These are phyloP conservation scores for Podila verticillata DNA, from an alignment of 192 early-diverging fungal species.

Conservation along the genomic window DNA sequence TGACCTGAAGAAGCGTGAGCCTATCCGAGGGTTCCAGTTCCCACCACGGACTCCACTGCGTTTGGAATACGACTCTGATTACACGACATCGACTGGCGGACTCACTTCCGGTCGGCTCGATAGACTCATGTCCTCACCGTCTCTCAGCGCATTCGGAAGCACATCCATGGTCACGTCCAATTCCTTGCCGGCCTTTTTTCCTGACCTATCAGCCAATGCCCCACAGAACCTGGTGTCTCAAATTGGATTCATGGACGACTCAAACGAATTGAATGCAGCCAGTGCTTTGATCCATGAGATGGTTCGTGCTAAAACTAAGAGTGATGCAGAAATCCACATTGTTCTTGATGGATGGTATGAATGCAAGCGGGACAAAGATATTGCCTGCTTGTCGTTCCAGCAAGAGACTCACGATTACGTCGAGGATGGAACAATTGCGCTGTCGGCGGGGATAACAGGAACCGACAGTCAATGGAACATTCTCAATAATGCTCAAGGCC, in stretches of 20 bases:
- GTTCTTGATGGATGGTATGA: slow-evolving; percentile 49
- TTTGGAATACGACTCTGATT: slow-evolving; percentile 44
- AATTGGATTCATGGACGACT: slow-evolving; percentile 50
- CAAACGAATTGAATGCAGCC: slow-evolving; percentile 43
- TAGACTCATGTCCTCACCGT: slow-evolving; percentile 32
- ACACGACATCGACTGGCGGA: slow-evolving; percentile 26
- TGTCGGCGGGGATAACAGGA: not conserved
- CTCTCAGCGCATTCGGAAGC: slow-evolving; percentile 30
- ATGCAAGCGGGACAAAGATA: slow-evolving; percentile 40
- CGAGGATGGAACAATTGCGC: not conserved
- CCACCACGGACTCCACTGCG: slow-evolving; percentile 25
- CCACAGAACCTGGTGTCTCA: slow-evolving; percentile 50
- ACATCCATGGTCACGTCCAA: slow-evolving; percentile 20
- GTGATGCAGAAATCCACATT: slow-evolving; percentile 45
- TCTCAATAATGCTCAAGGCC: slow-evolving; percentile 4
- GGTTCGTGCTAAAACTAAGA: slow-evolving; percentile 38
- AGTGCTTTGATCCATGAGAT: slow-evolving; percentile 42
- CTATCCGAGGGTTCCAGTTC: slow-evolving; percentile 20
- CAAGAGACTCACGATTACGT: not conserved
- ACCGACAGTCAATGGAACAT: slow-evolving; percentile 11
- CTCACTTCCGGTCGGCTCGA: slow-evolving; percentile 8
- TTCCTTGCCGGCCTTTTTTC: slow-evolving; percentile 41
- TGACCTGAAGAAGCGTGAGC: slow-evolving; percentile 7
- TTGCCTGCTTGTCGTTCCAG: slow-evolving; percentile 23
- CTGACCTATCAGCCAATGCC: slow-evolving; percentile 42